Base-by-base conservation (phyloP, 176 grass and related monocot species). In the Eremochloa ophiuroides region DNA sequence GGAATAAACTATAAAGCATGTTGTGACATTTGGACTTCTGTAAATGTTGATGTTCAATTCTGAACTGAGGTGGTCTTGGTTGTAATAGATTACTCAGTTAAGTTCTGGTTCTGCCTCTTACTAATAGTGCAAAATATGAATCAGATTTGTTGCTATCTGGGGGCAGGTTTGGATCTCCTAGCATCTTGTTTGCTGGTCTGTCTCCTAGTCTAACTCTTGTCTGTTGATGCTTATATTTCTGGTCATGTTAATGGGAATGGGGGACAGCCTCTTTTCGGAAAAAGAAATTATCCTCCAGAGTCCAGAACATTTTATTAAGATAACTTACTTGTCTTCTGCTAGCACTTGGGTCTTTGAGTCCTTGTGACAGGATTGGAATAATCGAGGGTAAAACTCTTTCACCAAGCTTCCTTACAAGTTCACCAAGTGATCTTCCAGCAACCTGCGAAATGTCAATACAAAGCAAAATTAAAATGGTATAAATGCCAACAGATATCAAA, bases 361-460 rank as follows among this genome's bases (percentile, higher is more conserved):
- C 95, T 86, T 87, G 90, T 50, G 95, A 92, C 63, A 98, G 85
- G 82, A 94, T 95, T 39, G 95, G 95, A 79, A 98, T 95, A 76
- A 98, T 88, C 48, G 92, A 98, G 71, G 95, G 95, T 82, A 98
- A 83, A 83, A 98, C 92, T 85, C 95, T 91, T 61, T 98, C 95
- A 62, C 95, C 95, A 73, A 98, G 95, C 82, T 98, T 98, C 73
- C 92, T 92, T 66, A 98, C 95, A 85, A 98, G 92, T 75, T 98
- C 95, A 75, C 95, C 95, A 89, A 98, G 84, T 71, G 95, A 84
- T 95, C 92, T 93, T 53, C 88, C 95, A 31, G 95, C 95, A 72
- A 98, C 95, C 95, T 98, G 85, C 58, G 88, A 60, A 55, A 66
- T 25, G 12, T 29, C 15, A 62, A 89, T 44, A 80, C 22, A 76